These are phyloP conservation scores for Fusarium anguioides DNA, from an alignment of 2,329 filamentous ascomycete genomes.

Conservation along the genomic window DNA sequence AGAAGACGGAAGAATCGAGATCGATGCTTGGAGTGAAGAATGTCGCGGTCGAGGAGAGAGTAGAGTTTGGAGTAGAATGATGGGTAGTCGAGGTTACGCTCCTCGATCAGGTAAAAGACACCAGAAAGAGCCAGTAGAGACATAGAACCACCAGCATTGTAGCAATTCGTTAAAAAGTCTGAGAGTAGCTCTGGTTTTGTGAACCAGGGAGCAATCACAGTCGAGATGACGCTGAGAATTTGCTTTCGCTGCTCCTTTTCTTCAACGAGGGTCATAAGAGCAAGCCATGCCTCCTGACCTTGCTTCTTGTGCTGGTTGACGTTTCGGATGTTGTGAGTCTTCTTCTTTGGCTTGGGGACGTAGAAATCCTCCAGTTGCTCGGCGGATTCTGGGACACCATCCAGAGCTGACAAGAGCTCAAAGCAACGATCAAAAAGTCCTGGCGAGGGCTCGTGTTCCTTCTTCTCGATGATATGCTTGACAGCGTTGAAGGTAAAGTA, in stretches of 20 bases:
- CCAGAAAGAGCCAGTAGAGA: constrained; percentile 91
- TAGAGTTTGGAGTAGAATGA: constrained; percentile 95
- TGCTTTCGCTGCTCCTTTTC: constrained; percentile 81
- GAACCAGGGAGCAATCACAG: constrained; percentile 89
- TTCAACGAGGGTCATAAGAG: constrained; percentile 75
- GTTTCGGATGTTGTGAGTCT: constrained; percentile 73
- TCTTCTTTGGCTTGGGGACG: constrained; percentile 71
- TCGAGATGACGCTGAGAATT: constrained; percentile 79
- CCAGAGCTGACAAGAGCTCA: constrained; percentile 72
- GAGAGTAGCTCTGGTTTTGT: constrained; percentile 87
- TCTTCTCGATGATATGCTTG: constrained; percentile 52
- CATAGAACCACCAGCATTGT: constrained; percentile 85
- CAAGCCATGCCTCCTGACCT: constrained; percentile 88
- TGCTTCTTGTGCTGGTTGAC: constrained; percentile 78
- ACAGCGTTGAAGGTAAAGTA: constrained; percentile 83
- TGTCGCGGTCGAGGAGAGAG: constrained; percentile 84
- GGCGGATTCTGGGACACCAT: constrained; percentile 74
- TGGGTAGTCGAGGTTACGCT: constrained; percentile 95
- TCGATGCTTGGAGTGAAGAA: constrained; percentile 93
- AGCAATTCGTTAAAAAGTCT: constrained; percentile 96
- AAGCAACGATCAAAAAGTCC: constrained; percentile 67
- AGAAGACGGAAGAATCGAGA: constrained; percentile 93
- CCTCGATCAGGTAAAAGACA: constrained; percentile 92
- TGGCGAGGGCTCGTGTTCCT: constrained; percentile 30
- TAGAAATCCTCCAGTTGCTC: constrained; percentile 78